Evolutionary conservation across 192 early-diverging fungal genomes (phyloP).

Genomic region (Coemansia sp.): DNA sequence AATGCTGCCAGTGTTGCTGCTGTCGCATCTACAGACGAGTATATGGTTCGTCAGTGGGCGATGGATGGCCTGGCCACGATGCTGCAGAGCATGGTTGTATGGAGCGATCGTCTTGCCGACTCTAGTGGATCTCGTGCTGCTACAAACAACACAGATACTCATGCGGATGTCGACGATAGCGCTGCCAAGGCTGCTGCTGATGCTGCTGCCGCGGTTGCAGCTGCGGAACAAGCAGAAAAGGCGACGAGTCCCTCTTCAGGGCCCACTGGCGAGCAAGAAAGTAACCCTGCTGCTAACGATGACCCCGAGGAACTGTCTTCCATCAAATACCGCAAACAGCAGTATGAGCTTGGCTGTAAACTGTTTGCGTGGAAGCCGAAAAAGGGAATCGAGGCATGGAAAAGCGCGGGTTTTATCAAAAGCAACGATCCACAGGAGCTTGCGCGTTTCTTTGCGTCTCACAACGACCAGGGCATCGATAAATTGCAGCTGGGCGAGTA

Average conservation of each 20-base stretch:
- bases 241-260: neutral
- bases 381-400: slow-evolving; percentile 79
- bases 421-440: slow-evolving; percentile 69
- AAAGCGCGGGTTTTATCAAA: slow-evolving; percentile 66
- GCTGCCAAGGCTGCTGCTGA: neutral
- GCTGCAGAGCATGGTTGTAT: slow-evolving; percentile 66
- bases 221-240: slow-evolving; percentile 17
- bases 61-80: slow-evolving; percentile 63
- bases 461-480: slow-evolving; percentile 73
- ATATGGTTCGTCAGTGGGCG: slow-evolving; percentile 59
- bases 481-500: slow-evolving; percentile 92
- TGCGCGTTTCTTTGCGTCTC: slow-evolving; percentile 67
- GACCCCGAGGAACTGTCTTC: slow-evolving; percentile 85
- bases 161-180: neutral
- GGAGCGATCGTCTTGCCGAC: slow-evolving; percentile 58
- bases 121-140: neutral
- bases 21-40: slow-evolving; percentile 29
- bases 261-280: slow-evolving; percentile 15
- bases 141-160: slow-evolving; percentile 3
- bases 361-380: slow-evolving; percentile 88
- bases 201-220: slow-evolving; percentile 17
- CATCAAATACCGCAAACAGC: slow-evolving; percentile 83
- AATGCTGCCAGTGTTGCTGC: neutral
- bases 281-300: slow-evolving; percentile 44
- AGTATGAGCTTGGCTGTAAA: slow-evolving; percentile 73